These are phyloP conservation scores for Solanum sejunctum DNA, from an alignment of 257 asterid species.

Conservation along the genomic window DNA sequence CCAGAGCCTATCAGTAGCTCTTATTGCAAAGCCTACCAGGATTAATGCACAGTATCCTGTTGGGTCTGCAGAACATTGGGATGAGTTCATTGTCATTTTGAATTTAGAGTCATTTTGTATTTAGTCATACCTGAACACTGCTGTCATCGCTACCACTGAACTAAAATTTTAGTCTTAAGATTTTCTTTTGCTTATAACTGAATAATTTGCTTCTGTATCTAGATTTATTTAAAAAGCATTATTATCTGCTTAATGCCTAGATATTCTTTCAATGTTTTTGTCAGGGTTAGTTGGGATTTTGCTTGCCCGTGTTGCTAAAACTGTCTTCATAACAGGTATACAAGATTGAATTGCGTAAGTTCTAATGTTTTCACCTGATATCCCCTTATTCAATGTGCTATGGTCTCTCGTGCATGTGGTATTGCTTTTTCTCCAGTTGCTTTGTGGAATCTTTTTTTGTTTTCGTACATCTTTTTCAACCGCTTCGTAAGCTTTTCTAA, in stretches of 20 bases:
- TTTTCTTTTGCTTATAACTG: neutral
- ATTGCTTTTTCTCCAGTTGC: neutral
- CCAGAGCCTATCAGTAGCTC: neutral
- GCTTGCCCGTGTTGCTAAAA: conserved; percentile 76
- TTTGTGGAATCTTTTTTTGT: neutral
- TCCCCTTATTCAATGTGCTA: neutral
- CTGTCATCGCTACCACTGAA: neutral
- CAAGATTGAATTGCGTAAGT: neutral
- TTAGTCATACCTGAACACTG: neutral
- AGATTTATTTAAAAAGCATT: neutral
- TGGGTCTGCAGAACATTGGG: neutral
- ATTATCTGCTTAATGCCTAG: conserved; percentile 5
- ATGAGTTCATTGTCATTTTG: neutral
- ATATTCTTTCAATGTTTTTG: conserved; percentile 7
- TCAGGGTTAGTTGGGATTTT: conserved; percentile 85
- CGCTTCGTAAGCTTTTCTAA: neutral
- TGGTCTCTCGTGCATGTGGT: neutral
- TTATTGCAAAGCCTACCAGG: neutral
- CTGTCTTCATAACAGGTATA: conserved; percentile 80
- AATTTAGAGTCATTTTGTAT: neutral
- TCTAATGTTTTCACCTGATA: neutral
- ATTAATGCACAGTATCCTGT: neutral
- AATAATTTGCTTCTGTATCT: neutral
- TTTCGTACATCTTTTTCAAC: neutral
- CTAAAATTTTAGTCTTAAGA: neutral